Percentiles rank a stretch among this genome's conserved stretches.
These are phyloP conservation scores for Monsonia emarginata DNA, from an alignment of 441 rosid species.

Conservation along the genomic window DNA sequence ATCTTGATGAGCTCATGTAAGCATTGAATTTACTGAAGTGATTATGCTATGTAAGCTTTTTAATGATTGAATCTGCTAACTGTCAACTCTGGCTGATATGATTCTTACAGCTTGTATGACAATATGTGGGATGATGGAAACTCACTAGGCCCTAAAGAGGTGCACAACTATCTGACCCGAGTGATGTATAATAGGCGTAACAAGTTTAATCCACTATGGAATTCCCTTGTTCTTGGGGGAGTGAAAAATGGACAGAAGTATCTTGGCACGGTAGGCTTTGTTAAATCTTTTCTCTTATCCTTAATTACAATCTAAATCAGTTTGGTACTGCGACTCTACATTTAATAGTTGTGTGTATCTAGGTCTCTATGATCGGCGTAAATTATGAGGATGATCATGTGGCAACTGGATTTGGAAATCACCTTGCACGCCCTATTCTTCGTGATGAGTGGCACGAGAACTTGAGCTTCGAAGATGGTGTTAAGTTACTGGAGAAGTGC, in stretches of 20 bases:
- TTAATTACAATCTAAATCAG: background rate
- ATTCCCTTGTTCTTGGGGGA: constrained; percentile 92
- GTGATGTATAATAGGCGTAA: constrained; percentile 94
- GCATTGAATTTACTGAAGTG: constrained; percentile 12
- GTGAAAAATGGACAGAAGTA: constrained; percentile 85
- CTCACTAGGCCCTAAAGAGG: constrained; percentile 97
- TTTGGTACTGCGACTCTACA: background rate
- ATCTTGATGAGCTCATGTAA: constrained; percentile 90
- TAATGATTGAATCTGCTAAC: background rate
- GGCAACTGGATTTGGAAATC: constrained; percentile 96
- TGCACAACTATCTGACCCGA: constrained; percentile 85
- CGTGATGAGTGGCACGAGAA: constrained; percentile 95
- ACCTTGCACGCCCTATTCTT: constrained; percentile 86
- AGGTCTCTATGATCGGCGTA: constrained; percentile 92
- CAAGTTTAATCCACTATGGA: constrained; percentile 94
- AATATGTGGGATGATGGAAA: constrained; percentile 99
- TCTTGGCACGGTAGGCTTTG: constrained; percentile 67
- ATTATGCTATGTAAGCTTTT: background rate
- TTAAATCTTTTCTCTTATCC: constrained; percentile 1
- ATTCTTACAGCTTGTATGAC: constrained; percentile 68
- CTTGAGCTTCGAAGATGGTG: constrained; percentile 85
- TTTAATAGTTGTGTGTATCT: constrained; percentile 15
- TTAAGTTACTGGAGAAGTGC: constrained; percentile 82
- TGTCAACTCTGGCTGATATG: constrained; percentile 11
- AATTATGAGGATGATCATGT: constrained; percentile 83